Evolutionary conservation across 2,329 filamentous ascomycete genomes (phyloP), one percentile per base, ranked within the genome.

Genomic region (Monosporascus sp.): DNA sequence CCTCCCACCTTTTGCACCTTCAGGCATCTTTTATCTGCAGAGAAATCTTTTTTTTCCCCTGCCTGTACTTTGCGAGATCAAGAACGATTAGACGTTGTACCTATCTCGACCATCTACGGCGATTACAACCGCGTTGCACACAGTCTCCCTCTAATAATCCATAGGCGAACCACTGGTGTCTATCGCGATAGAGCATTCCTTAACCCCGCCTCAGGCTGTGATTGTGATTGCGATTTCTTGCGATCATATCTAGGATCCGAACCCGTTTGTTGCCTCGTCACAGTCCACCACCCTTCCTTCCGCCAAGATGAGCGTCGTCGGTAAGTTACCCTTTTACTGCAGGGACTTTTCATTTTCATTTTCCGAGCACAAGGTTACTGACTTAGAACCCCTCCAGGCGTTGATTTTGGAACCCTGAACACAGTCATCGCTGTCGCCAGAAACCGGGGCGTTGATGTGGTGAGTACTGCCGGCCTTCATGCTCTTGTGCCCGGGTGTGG

Each of bases 391-490:
- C 43, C 53, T 24, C 43, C 47, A 83, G 91, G 91, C 76, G 85
- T 96, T 76, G 93, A 97, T 84, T 87, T 97, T 78, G 93, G 93
- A 79, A 91, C 91, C 64, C 86, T 96, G 73, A 96, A 95, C 84
- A 96, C 93, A 73, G 92, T 96, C 71, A 89, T 97, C 76, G 93
- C 93, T 73, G 93, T 97, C 75, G 94, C 94, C 71, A 86, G 94
- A 74, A 97, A 97, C 77, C 92, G 95, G 73, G 94, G 94, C 78
- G 94, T 99, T 74, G 94, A 99, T 81, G 94, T 99, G 73, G 91
- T 96, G 83, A 71, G 91, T 94, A 70, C 64, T 20, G 36, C 61
- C 60, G 57, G 55, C 49, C 27, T 20, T 41, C 27, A 50, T 57
- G 20, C 11, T 48, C 52, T 20, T 14, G 40, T 50, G 56, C 41